A percentile compares a stretch with the other conserved stretches of the same genome.
These are phyloP conservation scores for Blastomyces parvus DNA, from an alignment of 2,329 filamentous ascomycete species.

Conservation along the genomic window DNA sequence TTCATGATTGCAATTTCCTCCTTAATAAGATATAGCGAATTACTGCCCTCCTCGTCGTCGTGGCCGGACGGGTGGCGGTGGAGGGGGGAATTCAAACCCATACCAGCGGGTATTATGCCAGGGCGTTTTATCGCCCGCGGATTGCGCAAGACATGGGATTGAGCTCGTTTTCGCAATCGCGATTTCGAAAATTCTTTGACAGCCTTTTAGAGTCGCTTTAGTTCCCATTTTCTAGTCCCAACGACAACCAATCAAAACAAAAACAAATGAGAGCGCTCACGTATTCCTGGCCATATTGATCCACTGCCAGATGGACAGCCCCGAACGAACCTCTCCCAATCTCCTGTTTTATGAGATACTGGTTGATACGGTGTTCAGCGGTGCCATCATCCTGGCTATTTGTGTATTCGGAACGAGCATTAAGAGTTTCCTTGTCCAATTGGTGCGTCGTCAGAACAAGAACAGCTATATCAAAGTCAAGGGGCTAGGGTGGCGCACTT, in stretches of 20 bases:
- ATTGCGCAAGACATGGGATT: constrained; percentile 73
- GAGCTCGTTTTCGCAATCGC: constrained; percentile 75
- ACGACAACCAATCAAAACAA: not conserved
- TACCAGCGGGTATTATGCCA: constrained; percentile 42
- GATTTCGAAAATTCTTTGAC: constrained; percentile 97
- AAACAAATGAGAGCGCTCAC: constrained; percentile 45
- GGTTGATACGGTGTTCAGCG: constrained; percentile 80
- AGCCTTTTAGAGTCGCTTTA: constrained; percentile 48
- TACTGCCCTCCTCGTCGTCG: constrained; percentile 49
- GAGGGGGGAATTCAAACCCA: constrained; percentile 54
- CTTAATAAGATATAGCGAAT: constrained; percentile 75
- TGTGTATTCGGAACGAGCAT: constrained; percentile 77
- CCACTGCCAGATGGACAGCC: constrained; percentile 77
- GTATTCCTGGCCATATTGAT: constrained; percentile 89
- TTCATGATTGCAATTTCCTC: constrained; percentile 99
- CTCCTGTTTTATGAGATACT: constrained; percentile 88
- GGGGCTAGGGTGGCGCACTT: constrained; percentile 37
- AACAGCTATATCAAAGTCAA: not conserved
- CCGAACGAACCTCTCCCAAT: constrained; percentile 96
- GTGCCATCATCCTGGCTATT: constrained; percentile 75
- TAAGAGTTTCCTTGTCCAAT: constrained; percentile 65
- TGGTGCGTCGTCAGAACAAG: constrained; percentile 5
- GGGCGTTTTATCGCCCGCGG: constrained; percentile 47
- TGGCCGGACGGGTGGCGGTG: constrained; percentile 49
- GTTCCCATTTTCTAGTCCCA: not conserved